Percentiles rank a stretch among this genome's conserved stretches.
phyloP scores from a whole-genome alignment of 2,329 filamentous ascomycete genomes.

The Colletotrichum trifolii region DNA sequence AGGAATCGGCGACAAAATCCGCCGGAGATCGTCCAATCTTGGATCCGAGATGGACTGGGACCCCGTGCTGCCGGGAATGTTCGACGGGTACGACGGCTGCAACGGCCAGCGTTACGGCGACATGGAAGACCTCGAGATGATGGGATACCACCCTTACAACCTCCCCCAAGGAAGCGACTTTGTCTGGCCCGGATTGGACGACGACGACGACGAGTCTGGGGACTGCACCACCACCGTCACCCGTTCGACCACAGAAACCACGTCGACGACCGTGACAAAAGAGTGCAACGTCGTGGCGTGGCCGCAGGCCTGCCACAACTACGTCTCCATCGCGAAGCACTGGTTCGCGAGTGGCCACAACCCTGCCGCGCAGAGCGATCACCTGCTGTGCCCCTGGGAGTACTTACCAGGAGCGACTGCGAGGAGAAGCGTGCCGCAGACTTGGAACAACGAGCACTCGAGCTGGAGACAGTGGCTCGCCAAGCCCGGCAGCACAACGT shows the following conservation, averaged over 20 bases:
- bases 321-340: conserved; percentile 2
- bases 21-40: neutral
- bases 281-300: neutral
- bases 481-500: neutral
- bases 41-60: neutral
- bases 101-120: neutral
- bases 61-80: conserved; percentile 2
- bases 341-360: conserved; percentile 1
- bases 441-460: neutral
- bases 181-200: neutral
- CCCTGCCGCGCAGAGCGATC: neutral
- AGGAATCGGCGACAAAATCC: neutral
- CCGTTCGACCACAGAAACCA: neutral
- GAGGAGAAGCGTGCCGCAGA: neutral
- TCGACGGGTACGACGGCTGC: conserved; percentile 4
- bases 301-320: conserved; percentile 7
- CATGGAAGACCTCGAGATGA: neutral
- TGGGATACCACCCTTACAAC: neutral
- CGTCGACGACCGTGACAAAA: neutral
- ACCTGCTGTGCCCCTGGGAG: conserved; percentile 4
- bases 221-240: conserved; percentile 1
- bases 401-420: neutral
- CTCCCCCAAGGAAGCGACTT: neutral
- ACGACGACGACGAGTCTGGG: neutral
- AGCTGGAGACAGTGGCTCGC: neutral